These are phyloP conservation scores for Solanum medicagineum DNA, from an alignment of 257 asterid genomes.

Conservation along the genomic window DNA sequence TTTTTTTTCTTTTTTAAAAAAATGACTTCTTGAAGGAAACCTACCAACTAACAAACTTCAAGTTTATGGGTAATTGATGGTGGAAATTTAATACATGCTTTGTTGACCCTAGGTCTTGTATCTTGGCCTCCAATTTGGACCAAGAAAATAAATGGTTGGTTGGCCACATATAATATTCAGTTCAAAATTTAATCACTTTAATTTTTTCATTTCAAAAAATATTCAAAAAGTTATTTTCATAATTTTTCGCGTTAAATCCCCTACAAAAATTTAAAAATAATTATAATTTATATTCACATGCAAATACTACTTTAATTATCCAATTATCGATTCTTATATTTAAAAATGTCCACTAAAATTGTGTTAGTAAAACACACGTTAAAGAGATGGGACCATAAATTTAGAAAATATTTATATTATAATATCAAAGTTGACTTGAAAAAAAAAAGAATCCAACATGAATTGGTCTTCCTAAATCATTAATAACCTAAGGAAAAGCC, in stretches of 20 bases:
- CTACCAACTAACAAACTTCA: not conserved
- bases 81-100: not conserved
- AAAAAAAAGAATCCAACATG: not conserved
- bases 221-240: not conserved
- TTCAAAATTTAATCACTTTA: not conserved
- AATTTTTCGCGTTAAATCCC: not conserved
- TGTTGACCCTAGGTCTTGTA: not conserved
- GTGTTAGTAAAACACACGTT: not conserved
- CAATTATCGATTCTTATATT: not conserved
- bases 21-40: not conserved
- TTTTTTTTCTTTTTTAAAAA: not conserved
- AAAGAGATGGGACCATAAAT: not conserved
- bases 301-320: accelerated
- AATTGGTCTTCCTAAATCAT: not conserved
- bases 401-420: not conserved
- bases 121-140: not conserved
- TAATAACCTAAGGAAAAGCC: not conserved
- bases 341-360: not conserved
- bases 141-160: not conserved
- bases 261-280: not conserved
- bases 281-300: not conserved
- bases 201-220: not conserved
- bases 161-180: not conserved
- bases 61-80: not conserved
- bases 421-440: not conserved